A percentile compares a stretch with the other conserved stretches of the same genome.
Evolutionary conservation across 2,329 filamentous ascomycete species (phyloP).

Genomic region (Cercospora nicotianae): DNA sequence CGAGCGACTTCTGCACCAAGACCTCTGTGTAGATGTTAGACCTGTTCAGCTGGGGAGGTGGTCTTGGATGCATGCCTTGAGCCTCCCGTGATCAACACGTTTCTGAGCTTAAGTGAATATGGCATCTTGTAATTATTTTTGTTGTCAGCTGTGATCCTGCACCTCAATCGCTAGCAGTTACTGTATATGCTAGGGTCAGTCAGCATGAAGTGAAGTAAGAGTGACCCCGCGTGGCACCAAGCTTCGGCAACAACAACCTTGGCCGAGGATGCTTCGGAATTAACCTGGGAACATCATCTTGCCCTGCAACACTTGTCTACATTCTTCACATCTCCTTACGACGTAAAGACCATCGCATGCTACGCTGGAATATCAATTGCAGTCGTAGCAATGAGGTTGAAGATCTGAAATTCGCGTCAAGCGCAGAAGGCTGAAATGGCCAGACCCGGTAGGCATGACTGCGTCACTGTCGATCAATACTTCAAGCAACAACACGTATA

Average conservation of each 20-base stretch:
- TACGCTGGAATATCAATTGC: not conserved
- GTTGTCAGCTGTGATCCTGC: not conserved
- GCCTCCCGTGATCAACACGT: constrained; percentile 64
- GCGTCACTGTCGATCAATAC: not conserved
- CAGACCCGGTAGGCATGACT: not conserved
- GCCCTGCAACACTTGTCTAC: not conserved
- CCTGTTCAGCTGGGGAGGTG: not conserved
- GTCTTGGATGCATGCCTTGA: constrained; percentile 52
- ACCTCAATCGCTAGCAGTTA: not conserved
- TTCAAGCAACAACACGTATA: not conserved
- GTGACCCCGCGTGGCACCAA: constrained; percentile 2
- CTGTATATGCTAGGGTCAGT: not conserved
- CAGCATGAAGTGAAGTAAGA: not conserved
- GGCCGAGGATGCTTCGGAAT: not conserved
- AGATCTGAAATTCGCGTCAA: not conserved
- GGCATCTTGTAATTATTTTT: constrained; percentile 59
- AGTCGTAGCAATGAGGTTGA: not conserved
- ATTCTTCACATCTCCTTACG: not conserved
- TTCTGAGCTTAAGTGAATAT: constrained; percentile 61
- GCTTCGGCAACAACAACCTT: constrained; percentile 1
- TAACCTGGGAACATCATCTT: not conserved
- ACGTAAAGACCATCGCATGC: not conserved
- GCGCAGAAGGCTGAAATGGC: not conserved
- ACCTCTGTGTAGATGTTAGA: constrained; percentile 52
- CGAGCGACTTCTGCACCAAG: constrained; percentile 68